A percentile compares a stretch with the other conserved stretches of the same genome.
phyloP scores from a whole-genome alignment of 2,329 filamentous ascomycete genomes.

The Parasarocladium wereldwijsianum region DNA sequence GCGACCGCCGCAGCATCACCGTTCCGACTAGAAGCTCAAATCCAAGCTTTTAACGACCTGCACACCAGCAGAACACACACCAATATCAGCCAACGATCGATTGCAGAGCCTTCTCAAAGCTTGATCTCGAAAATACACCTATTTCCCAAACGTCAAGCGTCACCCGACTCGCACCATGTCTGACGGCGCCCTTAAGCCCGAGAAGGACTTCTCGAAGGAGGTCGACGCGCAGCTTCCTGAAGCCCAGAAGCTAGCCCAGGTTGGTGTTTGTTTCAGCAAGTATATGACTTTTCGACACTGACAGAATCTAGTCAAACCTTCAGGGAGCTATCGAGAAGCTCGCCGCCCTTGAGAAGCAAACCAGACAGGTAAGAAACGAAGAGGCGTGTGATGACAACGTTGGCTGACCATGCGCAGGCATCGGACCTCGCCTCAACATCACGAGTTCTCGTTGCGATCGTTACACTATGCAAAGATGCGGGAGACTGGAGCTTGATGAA shows the following conservation, averaged over 20 bases:
- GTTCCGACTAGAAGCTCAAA: no score
- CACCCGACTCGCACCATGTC: constrained; percentile 44
- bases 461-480: constrained; percentile 85
- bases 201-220: constrained; percentile 98
- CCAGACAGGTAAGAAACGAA: constrained; percentile 59
- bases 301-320: constrained; percentile 48
- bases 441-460: constrained; percentile 71
- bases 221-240: constrained; percentile 84
- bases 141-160: constrained; percentile 1
- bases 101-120: no score
- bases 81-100: neutral
- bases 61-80: no score
- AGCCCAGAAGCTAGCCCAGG: constrained; percentile 79
- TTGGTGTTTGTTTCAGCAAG: constrained; percentile 28
- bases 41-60: no score
- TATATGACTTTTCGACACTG: constrained; percentile 4
- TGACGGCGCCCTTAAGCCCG: constrained; percentile 65
- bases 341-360: constrained; percentile 82
- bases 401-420: constrained; percentile 38
- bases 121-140: constrained; percentile 2
- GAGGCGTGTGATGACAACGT: constrained; percentile 7
- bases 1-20: constrained; percentile 12
- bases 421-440: constrained; percentile 95
- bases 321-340: constrained; percentile 90
- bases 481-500: constrained; percentile 91